Conservation (phyloP, 2,329 filamentous ascomycete species). For the Aspergillus luchuensis region DNA sequence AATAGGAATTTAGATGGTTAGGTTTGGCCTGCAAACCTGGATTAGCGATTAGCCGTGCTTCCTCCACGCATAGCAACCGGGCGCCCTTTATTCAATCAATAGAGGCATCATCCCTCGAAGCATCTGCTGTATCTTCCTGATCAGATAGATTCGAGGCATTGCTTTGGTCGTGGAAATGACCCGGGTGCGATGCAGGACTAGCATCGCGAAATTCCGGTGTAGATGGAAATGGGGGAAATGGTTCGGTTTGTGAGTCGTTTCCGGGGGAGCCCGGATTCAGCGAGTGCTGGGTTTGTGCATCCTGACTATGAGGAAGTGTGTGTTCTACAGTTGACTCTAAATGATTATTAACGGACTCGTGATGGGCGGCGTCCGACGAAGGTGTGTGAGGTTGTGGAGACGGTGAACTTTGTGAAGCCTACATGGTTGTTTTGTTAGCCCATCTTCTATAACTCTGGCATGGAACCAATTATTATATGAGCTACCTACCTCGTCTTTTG, state of each 20-base stretch:
- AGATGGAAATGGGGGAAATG: slow-evolving; percentile 37
- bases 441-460: neutral
- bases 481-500: slow-evolving; percentile 33
- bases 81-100: neutral
- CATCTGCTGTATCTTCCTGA: neutral
- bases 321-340: slow-evolving; percentile 17
- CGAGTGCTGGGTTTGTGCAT: slow-evolving; percentile 6
- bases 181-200: slow-evolving; percentile 7
- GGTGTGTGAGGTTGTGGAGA: slow-evolving; percentile 14
- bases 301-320: neutral
- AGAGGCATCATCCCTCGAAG: neutral
- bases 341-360: slow-evolving; percentile 13
- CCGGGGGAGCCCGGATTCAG: slow-evolving; percentile 18
- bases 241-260: slow-evolving; percentile 31
- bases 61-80: neutral
- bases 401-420: neutral
- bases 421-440: slow-evolving; percentile 7
- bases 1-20: neutral
- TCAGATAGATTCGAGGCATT: neutral
- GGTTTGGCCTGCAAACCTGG: slow-evolving; percentile 11
- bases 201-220: slow-evolving; percentile 2
- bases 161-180: slow-evolving; percentile 1
- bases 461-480: neutral
- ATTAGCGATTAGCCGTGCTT: neutral
- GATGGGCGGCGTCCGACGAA: slow-evolving; percentile 7